These are phyloP conservation scores for Paratinospora sagittata DNA, from an alignment of 164 flowering plant species.

Conservation along the genomic window DNA sequence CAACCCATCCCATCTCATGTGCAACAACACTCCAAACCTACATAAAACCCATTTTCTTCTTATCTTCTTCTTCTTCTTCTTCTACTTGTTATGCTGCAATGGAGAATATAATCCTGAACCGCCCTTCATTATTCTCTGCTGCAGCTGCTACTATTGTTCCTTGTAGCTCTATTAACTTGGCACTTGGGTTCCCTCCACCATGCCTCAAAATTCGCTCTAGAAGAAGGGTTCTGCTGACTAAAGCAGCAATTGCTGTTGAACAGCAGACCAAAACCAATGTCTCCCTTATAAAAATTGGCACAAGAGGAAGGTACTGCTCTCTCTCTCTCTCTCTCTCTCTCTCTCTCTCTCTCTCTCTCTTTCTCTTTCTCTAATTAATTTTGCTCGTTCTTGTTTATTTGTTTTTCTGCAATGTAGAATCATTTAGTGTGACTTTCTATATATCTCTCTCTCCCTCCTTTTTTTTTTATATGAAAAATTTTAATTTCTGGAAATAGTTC, in stretches of 20 bases:
- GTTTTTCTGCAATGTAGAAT: too few species aligned
- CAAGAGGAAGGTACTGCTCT: slow-evolving; percentile 70
- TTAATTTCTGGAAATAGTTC: background rate
- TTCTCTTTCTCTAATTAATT: too few species aligned
- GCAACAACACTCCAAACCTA: background rate
- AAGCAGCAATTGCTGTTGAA: slow-evolving; percentile 62
- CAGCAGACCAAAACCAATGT: slow-evolving; percentile 43
- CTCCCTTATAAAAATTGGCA: slow-evolving; percentile 72
- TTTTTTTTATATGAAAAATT: background rate
- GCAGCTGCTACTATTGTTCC: slow-evolving; percentile 11
- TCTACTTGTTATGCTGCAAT: background rate
- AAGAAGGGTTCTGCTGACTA: slow-evolving; percentile 22
- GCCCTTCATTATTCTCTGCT: slow-evolving; percentile 6
- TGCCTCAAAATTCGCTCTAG: slow-evolving; percentile 16
- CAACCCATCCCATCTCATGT: background rate
- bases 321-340: slow-evolving; percentile 1
- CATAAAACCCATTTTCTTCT: background rate
- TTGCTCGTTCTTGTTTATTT: background rate
- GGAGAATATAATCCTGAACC: slow-evolving; percentile 18
- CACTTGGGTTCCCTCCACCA: slow-evolving; percentile 34
- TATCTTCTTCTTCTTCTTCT: background rate
- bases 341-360: too few species aligned
- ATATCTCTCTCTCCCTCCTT: too few species aligned
- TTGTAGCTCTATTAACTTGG: slow-evolving; percentile 27
- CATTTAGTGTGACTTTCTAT: too few species aligned